These are phyloP conservation scores for Cephaloascus albidus DNA, from an alignment of 805 yeast species.

Conservation along the genomic window DNA sequence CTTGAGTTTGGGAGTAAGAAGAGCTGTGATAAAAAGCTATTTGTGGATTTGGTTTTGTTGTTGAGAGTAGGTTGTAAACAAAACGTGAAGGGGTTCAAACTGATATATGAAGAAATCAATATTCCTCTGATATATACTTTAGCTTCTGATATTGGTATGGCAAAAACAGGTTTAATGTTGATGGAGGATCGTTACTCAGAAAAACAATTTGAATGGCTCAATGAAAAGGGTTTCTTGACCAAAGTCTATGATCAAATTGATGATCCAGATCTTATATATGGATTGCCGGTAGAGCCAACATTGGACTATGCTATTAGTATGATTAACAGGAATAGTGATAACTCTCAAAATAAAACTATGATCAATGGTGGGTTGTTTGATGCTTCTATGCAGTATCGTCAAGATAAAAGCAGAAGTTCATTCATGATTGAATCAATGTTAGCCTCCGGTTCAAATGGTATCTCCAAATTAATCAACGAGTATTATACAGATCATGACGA, in stretches of 20 bases:
- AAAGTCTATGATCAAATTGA: slow-evolving; percentile 42
- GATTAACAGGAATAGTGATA: slow-evolving; percentile 18
- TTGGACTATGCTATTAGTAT: slow-evolving; percentile 40
- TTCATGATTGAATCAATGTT: slow-evolving; percentile 28
- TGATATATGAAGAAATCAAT: slow-evolving; percentile 20
- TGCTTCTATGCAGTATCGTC: slow-evolving; percentile 13
- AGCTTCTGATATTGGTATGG: slow-evolving; percentile 20
- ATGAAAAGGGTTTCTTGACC: slow-evolving; percentile 11
- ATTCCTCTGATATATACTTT: slow-evolving; percentile 14
- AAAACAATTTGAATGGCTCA: slow-evolving; percentile 4
- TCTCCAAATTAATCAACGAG: slow-evolving; percentile 36
- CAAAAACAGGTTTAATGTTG: slow-evolving; percentile 36
- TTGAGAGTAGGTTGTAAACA: slow-evolving; percentile 30
- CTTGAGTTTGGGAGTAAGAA: slow-evolving; percentile 7
- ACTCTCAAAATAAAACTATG: slow-evolving; percentile 32
- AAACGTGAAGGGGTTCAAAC: slow-evolving; percentile 14
- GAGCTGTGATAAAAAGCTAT: slow-evolving; percentile 6
- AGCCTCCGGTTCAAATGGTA: slow-evolving; percentile 46
- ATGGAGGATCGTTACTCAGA: slow-evolving; percentile 31
- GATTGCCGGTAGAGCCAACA: slow-evolving; percentile 52
- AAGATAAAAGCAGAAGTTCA: not conserved
- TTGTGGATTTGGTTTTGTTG: slow-evolving; percentile 19
- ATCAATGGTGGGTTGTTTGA: slow-evolving; percentile 53
- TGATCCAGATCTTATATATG: slow-evolving; percentile 56
- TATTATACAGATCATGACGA: slow-evolving; percentile 7